These are phyloP conservation scores for Pyrenophora teres DNA, from an alignment of 2,329 filamentous ascomycete genomes.

Conservation along the genomic window DNA sequence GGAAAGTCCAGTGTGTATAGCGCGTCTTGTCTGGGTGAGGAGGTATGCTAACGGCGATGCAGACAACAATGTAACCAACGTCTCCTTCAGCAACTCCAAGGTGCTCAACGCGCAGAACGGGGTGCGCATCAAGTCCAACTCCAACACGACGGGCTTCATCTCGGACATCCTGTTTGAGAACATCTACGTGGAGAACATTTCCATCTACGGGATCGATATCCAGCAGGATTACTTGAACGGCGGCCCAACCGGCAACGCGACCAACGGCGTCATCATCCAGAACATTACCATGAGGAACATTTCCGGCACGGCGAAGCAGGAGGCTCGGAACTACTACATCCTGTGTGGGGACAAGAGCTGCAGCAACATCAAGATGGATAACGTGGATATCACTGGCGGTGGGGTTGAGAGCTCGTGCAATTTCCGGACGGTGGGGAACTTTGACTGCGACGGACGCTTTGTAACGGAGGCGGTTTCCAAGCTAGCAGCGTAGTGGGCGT, in stretches of 20 bases:
- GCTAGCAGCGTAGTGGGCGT: too few relatives aligned
- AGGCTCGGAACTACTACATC: slow-evolving; percentile 54
- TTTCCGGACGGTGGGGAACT: slow-evolving; percentile 33
- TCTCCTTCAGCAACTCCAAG: slow-evolving; percentile 55
- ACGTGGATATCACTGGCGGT: slow-evolving; percentile 46
- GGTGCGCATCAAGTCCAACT: slow-evolving; percentile 61
- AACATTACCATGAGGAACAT: slow-evolving; percentile 48
- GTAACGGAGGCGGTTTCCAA: background rate
- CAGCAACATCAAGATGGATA: slow-evolving; percentile 58
- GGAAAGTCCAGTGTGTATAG: slow-evolving; percentile 21
- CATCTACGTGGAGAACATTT: slow-evolving; percentile 46
- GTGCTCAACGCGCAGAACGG: slow-evolving; percentile 59
- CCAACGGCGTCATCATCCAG: slow-evolving; percentile 52
- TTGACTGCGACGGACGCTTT: slow-evolving; percentile 31
- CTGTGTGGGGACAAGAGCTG: slow-evolving; percentile 59
- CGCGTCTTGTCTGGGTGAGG: too few relatives aligned
- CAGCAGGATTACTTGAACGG: slow-evolving; percentile 58
- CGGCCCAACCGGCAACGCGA: slow-evolving; percentile 49
- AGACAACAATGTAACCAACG: slow-evolving; percentile 38
- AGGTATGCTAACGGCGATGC: background rate
- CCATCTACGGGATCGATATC: slow-evolving; percentile 55
- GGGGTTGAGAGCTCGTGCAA: slow-evolving; percentile 43
- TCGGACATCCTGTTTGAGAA: slow-evolving; percentile 21
- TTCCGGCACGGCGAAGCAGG: slow-evolving; percentile 41
- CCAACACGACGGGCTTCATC: slow-evolving; percentile 52